These are phyloP conservation scores for Rhodotorula sp. DNA, from an alignment of 1,284 basidiomycete genomes.

Conservation along the genomic window DNA sequence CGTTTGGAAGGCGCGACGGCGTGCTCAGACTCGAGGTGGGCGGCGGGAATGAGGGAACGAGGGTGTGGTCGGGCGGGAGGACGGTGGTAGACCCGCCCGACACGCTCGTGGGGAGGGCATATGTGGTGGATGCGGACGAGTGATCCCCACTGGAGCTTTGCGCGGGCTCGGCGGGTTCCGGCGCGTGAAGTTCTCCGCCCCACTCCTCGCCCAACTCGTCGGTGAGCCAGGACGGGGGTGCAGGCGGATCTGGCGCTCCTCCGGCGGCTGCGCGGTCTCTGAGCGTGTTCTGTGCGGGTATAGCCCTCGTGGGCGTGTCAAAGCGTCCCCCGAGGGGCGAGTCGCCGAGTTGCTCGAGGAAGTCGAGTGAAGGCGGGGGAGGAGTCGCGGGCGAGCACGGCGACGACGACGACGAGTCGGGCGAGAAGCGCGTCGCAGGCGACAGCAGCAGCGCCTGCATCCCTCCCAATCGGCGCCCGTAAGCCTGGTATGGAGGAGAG, in stretches of 20 bases:
- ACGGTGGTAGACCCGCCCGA: neutral
- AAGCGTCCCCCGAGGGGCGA: neutral
- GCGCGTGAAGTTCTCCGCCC: neutral
- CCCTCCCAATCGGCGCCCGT: neutral
- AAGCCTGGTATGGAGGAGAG: neutral
- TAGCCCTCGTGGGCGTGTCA: neutral
- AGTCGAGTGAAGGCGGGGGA: slow-evolving; percentile 31
- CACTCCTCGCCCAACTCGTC: slow-evolving; percentile 10
- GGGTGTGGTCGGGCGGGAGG: neutral
- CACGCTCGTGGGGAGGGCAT: neutral
- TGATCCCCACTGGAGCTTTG: neutral
- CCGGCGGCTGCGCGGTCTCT: neutral
- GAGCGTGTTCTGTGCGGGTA: neutral
- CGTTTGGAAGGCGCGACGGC: neutral
- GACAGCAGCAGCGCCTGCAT: slow-evolving; percentile 11
- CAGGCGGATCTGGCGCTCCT: neutral
- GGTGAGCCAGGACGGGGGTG: slow-evolving; percentile 7
- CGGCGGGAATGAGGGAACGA: neutral
- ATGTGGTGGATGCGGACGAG: neutral
- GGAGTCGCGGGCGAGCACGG: slow-evolving; percentile 12
- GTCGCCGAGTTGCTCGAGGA: slow-evolving; percentile 5
- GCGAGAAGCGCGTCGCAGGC: slow-evolving; percentile 12
- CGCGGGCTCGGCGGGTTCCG: neutral
- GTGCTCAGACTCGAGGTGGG: neutral
- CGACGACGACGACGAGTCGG: slow-evolving; percentile 7